Evolutionary conservation across 768 basidiomycete species (phyloP).

Genomic region (Pisolithus orientalis): DNA sequence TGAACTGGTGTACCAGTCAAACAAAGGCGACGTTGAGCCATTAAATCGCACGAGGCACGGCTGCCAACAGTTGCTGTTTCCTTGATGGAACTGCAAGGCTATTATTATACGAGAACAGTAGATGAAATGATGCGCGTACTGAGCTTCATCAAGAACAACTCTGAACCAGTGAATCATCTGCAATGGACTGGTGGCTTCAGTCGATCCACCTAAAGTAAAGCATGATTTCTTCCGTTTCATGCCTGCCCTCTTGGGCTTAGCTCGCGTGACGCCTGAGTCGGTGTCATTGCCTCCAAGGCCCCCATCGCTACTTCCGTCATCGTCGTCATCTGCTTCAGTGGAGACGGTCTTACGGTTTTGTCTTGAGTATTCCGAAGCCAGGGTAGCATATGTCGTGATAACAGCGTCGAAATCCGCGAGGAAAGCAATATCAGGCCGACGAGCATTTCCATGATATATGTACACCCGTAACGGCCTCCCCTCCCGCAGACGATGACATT

Average conservation of each 20-base stretch:
- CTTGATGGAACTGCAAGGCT: constrained; percentile 76
- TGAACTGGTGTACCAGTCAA: constrained; percentile 98
- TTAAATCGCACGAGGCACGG: constrained; percentile 90
- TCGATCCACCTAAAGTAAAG: constrained; percentile 35
- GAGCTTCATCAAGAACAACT: constrained; percentile 89
- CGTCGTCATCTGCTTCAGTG: constrained; percentile 59
- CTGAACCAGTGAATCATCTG: constrained; percentile 97
- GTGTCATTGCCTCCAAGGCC: constrained; percentile 56
- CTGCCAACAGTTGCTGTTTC: constrained; percentile 92
- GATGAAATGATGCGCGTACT: constrained; percentile 52
- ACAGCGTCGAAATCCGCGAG: constrained; percentile 94
- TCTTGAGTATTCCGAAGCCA: constrained; percentile 92
- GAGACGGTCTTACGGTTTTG: constrained; percentile 62
- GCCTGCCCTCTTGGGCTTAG: constrained; percentile 63
- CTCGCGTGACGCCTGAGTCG: constrained; percentile 54
- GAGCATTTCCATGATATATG: constrained; percentile 90
- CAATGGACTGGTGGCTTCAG: constrained; percentile 66
- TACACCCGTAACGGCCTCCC: constrained; percentile 74
- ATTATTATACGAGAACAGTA: constrained; percentile 1
- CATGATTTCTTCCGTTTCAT: constrained; percentile 60
- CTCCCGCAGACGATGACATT: constrained; percentile 33
- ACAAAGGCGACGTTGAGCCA: constrained; percentile 88
- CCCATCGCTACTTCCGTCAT: constrained; percentile 59
- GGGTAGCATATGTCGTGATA: constrained; percentile 93
- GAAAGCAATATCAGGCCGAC: constrained; percentile 79